Conservation (phyloP, 805 yeast genomes). For the Candida mattraensis region DNA sequence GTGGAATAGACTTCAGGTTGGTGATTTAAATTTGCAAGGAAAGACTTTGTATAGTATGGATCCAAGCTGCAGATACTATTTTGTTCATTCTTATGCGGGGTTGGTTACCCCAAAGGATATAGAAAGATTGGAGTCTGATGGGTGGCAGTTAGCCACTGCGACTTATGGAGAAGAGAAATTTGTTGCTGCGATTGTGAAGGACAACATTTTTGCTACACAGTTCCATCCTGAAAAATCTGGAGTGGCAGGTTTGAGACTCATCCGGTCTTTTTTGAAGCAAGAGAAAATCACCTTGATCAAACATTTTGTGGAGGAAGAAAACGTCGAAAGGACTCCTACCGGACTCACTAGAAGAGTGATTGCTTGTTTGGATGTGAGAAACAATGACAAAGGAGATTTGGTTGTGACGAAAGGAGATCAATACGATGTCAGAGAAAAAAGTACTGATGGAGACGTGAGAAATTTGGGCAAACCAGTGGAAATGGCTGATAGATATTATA, state of each 20-base stretch:
- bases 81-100: constrained; percentile 93
- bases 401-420: constrained; percentile 99
- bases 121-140: constrained; percentile 29
- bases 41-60: constrained; percentile 59
- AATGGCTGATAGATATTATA: constrained; percentile 84
- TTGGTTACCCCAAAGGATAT: constrained; percentile 45
- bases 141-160: constrained; percentile 74
- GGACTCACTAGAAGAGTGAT: constrained; percentile 90
- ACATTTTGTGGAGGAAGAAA: not conserved
- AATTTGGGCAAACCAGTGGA: constrained; percentile 97
- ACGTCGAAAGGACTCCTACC: constrained; percentile 30
- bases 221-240: constrained; percentile 99
- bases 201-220: constrained; percentile 89
- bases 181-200: constrained; percentile 76
- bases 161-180: constrained; percentile 77
- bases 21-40: constrained; percentile 17
- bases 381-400: constrained; percentile 91
- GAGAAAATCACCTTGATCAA: constrained; percentile 31
- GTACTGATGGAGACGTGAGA: constrained; percentile 62
- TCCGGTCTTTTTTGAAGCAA: constrained; percentile 67
- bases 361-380: constrained; percentile 96
- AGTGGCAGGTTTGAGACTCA: constrained; percentile 75
- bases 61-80: constrained; percentile 75
- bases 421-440: constrained; percentile 89
- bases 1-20: constrained; percentile 59